Evolutionary conservation across 2,329 filamentous ascomycete species (phyloP), one percentile per base, ranked within the genome.

Genomic region (Aspergillus arachidicola): DNA sequence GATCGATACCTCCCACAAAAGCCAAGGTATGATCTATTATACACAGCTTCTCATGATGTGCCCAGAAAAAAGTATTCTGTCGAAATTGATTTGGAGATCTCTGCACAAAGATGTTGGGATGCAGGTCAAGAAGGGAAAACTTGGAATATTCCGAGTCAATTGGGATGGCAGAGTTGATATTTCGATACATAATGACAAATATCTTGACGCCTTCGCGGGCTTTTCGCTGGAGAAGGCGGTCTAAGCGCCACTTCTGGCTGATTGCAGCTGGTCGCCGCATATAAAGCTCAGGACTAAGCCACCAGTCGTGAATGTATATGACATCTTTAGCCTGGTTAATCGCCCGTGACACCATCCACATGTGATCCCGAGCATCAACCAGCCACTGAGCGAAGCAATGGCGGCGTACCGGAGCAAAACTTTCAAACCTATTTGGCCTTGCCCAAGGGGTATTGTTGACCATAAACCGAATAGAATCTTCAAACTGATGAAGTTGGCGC

Each of bases 241-340:
- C 95, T 9, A 99, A 85, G 59, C 95, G 89, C 95, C 95, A 99
- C 79, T 97, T 97, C 76, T 98, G 94, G 74, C 94, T 97, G 79
- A 98, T 97, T 53, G 92, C 93, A 28, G 95, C 91, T 59, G 95
- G 95, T 62, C 95, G 87, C 64, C 95, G 88, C 89, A 98, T 90
- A 80, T 99, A 99, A 51, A 99, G 82, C 78, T 99, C 94, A 1
- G 95, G 95, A 70, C 92, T 97, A 46, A 99, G 81, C 95, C 95
- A 99, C 95, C 95, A 99, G 78, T 98, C 95, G 76, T 99, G 95
- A 66, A 99, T 98, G 78, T 98, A 98, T 70, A 99, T 94, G 65
- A 98, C 94, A 80, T 98, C 95, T 72, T 92, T 92, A 10, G 95
- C 95, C 88, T 97, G 97, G 75, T 93, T 95, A 72, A 99, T 96